Base-by-base conservation (phyloP, 495 filamentous ascomycete genomes). In the Penicillium silybi region DNA sequence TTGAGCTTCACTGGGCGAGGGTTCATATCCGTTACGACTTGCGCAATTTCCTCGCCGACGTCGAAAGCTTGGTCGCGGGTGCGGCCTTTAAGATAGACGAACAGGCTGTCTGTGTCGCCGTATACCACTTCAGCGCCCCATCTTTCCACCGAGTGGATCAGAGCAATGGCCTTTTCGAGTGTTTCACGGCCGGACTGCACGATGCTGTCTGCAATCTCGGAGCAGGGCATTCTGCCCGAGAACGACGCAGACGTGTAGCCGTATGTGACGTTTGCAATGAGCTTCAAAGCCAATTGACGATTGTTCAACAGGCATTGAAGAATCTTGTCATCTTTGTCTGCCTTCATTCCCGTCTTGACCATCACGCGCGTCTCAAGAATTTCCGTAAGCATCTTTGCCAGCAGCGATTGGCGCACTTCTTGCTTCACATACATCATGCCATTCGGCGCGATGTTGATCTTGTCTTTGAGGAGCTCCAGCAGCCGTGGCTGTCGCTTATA, bases 91-190 rank as follows among this genome's bases (percentile, higher is more conserved):
- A 98, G 81, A 57, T 92, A 84, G 40, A 98, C 78, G 66, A 98
- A 98, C n/a, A 98, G 70, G 64, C 88, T 95, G 73, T 98, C 93
- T 0, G 93, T 98, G 69, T 98, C 93, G 52, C 93, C 93, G 65
- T 98, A 98, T 2, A 98, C 95, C 1, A 98, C 92, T 66, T 97
- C 92, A 8, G 93, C 93, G 35, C 83, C 86, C 95, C 95, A 97
- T 38, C 81, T 77, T 41, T 85, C 80, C 7, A 91, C 81, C 4
- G 87, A 90, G 63, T 98, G 92, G 20, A 98, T 97, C 41, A 92
- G 78, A 3, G 88, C 88, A 54, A 97, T 96, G 20, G 95, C 89
- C 56, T 89, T 90, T 70, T 98, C 93, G 2, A 98, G 78, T 0
- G 91, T 98, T 68, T 97, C 93, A 13, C 92, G 84, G 3, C 87